Evolutionary conservation across 2,329 filamentous ascomycete genomes (phyloP).

Genomic region (Aureobasidium uvarum): DNA sequence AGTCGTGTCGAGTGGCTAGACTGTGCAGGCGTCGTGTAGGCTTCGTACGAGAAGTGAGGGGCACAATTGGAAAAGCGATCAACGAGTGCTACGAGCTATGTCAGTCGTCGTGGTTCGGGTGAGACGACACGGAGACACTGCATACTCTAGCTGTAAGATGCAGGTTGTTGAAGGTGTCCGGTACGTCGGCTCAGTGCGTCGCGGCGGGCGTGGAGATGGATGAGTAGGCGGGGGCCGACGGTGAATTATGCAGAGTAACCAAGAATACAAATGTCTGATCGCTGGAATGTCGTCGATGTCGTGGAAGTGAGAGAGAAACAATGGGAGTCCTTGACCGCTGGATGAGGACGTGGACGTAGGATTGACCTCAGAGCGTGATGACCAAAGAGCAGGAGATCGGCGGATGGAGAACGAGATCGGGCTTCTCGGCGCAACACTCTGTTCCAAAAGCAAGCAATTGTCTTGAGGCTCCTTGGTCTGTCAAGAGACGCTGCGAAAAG

Average conservation of each 20-base stretch:
- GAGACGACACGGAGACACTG: slow-evolving; percentile 1
- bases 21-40: neutral
- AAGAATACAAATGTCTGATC: slow-evolving; percentile 8
- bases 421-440: slow-evolving; percentile 1
- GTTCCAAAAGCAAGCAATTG: slow-evolving; percentile 11
- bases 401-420: slow-evolving; percentile 23
- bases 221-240: slow-evolving; percentile 4
- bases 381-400: slow-evolving; percentile 13
- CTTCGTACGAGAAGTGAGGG: neutral
- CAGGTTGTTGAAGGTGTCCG: neutral
- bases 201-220: slow-evolving; percentile 1
- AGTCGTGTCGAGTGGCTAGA: neutral
- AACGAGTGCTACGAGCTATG: slow-evolving; percentile 8
- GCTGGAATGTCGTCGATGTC: neutral
- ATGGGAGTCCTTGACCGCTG: slow-evolving; percentile 11
- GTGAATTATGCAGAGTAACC: slow-evolving; percentile 17
- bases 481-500: neutral
- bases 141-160: slow-evolving; percentile 20
- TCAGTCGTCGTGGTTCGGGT: slow-evolving; percentile 7
- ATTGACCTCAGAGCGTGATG: neutral
- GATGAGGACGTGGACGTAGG: neutral
- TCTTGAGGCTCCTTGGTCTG: neutral
- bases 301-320: slow-evolving; percentile 6
- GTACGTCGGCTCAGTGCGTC: slow-evolving; percentile 2
- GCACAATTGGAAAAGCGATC: neutral